phyloP scores from a whole-genome alignment of 805 yeast genomes.

The Wickerhamiella australiensis region DNA sequence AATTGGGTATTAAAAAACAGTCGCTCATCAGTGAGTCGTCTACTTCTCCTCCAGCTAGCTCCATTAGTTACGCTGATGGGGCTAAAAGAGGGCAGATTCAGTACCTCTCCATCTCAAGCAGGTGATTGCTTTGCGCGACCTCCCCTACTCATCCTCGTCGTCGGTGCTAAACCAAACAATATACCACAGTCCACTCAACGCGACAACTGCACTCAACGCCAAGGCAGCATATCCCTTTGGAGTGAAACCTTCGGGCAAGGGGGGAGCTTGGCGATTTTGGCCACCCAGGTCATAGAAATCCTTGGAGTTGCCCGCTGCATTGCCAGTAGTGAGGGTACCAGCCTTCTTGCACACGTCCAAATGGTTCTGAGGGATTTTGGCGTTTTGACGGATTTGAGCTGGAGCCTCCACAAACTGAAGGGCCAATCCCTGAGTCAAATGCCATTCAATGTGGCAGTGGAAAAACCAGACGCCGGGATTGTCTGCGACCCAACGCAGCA shows the following conservation, averaged over 20 bases:
- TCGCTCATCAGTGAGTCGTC: too few species aligned
- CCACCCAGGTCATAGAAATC: conserved; percentile 55
- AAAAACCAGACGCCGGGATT: conserved; percentile 98
- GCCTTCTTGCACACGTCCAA: conserved; percentile 45
- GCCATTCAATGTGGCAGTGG: conserved; percentile 99
- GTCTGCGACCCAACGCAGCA: conserved; percentile 75
- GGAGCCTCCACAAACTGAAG: conserved; percentile 78
- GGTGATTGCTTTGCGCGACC: too few species aligned
- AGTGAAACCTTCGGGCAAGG: conserved; percentile 82
- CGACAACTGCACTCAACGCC: conserved; percentile 79
- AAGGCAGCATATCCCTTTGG: conserved; percentile 90
- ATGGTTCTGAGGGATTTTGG: conserved; percentile 52
- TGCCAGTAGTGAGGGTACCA: conserved; percentile 50
- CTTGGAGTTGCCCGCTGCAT: conserved; percentile 78
- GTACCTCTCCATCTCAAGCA: too few species aligned
- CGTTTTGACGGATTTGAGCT: conserved; percentile 38
- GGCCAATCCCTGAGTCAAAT: conserved; percentile 87
- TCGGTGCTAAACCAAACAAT: conserved; percentile 72
- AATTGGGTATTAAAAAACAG: too few species aligned
- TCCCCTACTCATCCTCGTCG: conserved; percentile 1
- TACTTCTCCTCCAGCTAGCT: not conserved
- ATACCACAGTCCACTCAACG: conserved; percentile 63
- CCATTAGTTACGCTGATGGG: too few species aligned
- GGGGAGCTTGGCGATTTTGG: conserved; percentile 52
- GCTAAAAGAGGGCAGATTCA: too few species aligned